A percentile compares a stretch with the other conserved stretches of the same genome.
These are phyloP conservation scores for Erythrobasidium yunnanense DNA, from an alignment of 768 basidiomycete species.

Conservation along the genomic window DNA sequence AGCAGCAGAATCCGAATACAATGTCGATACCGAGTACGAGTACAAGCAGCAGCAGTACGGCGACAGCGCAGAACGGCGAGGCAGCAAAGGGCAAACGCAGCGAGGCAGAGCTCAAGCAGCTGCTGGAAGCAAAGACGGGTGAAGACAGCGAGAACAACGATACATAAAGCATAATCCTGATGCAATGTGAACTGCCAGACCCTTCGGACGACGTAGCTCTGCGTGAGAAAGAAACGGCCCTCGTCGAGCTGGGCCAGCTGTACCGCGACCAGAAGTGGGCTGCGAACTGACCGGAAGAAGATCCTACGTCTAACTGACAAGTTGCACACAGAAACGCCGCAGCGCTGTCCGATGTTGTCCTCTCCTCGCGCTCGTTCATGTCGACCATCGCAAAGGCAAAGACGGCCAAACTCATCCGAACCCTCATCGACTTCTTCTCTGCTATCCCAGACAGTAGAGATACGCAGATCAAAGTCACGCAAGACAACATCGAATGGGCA, in stretches of 20 bases:
- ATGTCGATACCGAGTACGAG: slow-evolving; percentile 24
- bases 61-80: neutral
- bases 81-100: neutral
- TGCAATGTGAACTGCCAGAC: too few species aligned
- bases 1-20: too few species aligned
- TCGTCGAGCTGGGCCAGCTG: slow-evolving; percentile 25
- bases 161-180: too few species aligned
- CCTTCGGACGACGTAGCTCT: slow-evolving; percentile 22
- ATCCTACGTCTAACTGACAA: slow-evolving; percentile 12
- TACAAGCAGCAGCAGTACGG: neutral
- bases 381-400: slow-evolving; percentile 70
- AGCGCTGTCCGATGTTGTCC: slow-evolving; percentile 20
- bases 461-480: slow-evolving; percentile 71
- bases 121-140: slow-evolving; percentile 16
- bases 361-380: slow-evolving; percentile 27
- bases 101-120: slow-evolving; percentile 19
- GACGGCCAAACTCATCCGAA: slow-evolving; percentile 91
- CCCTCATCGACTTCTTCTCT: slow-evolving; percentile 79
- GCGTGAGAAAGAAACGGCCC: slow-evolving; percentile 20
- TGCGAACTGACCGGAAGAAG: too few species aligned
- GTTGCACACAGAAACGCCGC: slow-evolving; percentile 9
- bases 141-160: neutral
- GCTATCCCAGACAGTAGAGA: slow-evolving; percentile 62
- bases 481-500: slow-evolving; percentile 87
- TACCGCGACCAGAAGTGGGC: slow-evolving; percentile 22